Evolutionary conservation across 805 yeast genomes (phyloP), one percentile per base, ranked within the genome.

Genomic region (Sungouiozyma ichnusensis): DNA sequence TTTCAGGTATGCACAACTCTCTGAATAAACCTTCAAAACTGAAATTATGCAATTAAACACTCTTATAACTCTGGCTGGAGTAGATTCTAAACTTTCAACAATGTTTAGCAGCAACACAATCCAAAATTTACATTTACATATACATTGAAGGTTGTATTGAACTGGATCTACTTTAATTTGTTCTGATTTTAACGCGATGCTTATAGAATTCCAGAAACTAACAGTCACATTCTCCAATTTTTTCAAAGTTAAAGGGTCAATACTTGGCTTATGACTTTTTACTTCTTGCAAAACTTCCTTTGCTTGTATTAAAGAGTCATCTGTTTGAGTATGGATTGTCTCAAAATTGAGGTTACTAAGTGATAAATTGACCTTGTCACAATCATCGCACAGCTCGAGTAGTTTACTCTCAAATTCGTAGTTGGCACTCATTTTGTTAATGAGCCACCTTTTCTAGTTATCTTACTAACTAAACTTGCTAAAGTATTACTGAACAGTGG

Each of bases 191-290:
- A 53, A 44, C 3, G 59, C 43, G 13, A 66, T 40, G 1, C 64
- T 45, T 1, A 62, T 44, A 1, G 58, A 39, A 44, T 69, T 69
- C 73, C 73, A 69, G 9, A 67, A 41, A 14, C 49, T 55, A 13
- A 67, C 57, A 1, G 65, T 59, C 7, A 56, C 44, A 31, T 52
- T 46, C 20, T 64, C 67, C 19, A 65, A 43, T 16, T 53, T 46
- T 16, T 24, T 11, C 11, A 24, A 24, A 7, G 11, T 11, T 24
- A 11, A 11, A 11, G 6, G 6, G 9, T 6, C 11, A 24, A 11
- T 7, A 24, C 6, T 11, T 11, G 11, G 6, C 29, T 24, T 24
- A 7, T 24, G 29, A 11, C 11, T 11, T 24, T 11, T 24, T 7
- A 24, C 11, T 7, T 24, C 11, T 24, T 24, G 29, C 29, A 24